phyloP scores from a whole-genome alignment of 139 green algal species.

The Chlamydomonas incerta region DNA sequence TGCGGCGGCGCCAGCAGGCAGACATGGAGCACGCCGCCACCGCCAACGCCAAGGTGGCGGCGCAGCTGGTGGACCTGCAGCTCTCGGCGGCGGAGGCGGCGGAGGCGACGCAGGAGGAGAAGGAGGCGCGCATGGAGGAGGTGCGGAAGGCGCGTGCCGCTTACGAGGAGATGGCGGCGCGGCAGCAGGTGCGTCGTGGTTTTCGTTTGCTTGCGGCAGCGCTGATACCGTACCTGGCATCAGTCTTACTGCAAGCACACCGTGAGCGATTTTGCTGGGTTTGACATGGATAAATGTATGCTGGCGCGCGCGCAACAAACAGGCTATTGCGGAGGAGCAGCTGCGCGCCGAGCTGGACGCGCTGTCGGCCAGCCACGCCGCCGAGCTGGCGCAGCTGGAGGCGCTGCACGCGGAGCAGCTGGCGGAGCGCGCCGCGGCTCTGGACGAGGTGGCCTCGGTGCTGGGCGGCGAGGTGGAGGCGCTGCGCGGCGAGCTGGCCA shows the following conservation, averaged over 20 bases:
- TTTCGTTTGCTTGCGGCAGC: not conserved
- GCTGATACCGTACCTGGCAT: no score
- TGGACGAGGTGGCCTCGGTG: not conserved
- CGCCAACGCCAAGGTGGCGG: not conserved
- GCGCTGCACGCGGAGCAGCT: not conserved
- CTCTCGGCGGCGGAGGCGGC: not conserved
- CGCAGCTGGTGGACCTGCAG: conserved; percentile 2
- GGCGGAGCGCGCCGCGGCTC: not conserved
- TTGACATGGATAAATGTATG: no score
- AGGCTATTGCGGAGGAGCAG: conserved; percentile 3
- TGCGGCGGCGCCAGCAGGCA: not conserved
- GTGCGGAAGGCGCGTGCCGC: not conserved
- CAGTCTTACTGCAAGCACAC: no score
- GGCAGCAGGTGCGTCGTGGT: not conserved
- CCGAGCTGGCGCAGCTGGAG: not conserved
- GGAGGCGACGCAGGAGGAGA: not conserved
- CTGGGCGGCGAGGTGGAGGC: conserved; percentile 18
- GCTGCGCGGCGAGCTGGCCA: not conserved
- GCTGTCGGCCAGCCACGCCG: not conserved
- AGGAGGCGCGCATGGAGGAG: not conserved
- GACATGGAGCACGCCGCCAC: not conserved
- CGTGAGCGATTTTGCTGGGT: no score
- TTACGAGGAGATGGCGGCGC: conserved; percentile 1
- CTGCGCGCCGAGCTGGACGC: not conserved
- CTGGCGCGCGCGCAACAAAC: no score